Percentiles rank a stretch among this genome's conserved stretches.
phyloP scores from a whole-genome alignment of 2,329 filamentous ascomycete species.

The Microascus cirrosus region DNA sequence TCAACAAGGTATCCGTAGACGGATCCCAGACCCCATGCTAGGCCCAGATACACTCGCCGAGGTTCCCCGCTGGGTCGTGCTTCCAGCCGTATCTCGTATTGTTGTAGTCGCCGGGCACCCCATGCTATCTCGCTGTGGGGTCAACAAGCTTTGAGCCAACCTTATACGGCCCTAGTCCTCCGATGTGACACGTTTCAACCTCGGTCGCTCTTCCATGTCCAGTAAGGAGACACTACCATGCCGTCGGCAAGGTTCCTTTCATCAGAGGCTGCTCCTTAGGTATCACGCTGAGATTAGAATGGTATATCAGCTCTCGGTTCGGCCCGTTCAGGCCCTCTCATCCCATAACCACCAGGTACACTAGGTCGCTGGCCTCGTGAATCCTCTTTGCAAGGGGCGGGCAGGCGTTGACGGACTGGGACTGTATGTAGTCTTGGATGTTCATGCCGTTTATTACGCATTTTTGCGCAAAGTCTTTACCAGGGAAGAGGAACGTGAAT shows the following conservation, averaged over 20 bases:
- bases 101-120: constrained; percentile 74
- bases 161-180: constrained; percentile 83
- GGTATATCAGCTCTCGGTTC: constrained; percentile 76
- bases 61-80: constrained; percentile 75
- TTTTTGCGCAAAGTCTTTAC: constrained; percentile 85
- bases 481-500: constrained; percentile 89
- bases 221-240: constrained; percentile 85
- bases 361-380: constrained; percentile 78
- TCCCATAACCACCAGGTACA: constrained; percentile 78
- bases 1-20: constrained; percentile 63
- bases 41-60: constrained; percentile 94
- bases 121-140: constrained; percentile 70
- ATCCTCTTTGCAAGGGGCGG: constrained; percentile 74
- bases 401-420: constrained; percentile 73
- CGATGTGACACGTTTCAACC: constrained; percentile 87
- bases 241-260: constrained; percentile 85
- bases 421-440: constrained; percentile 89
- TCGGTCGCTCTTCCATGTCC: constrained; percentile 88
- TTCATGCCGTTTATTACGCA: constrained; percentile 91
- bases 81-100: constrained; percentile 86
- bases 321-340: constrained; percentile 98
- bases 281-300: constrained; percentile 68
- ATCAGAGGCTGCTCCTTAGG: constrained; percentile 83
- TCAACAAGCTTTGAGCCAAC: constrained; percentile 75
- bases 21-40: constrained; percentile 95